These are phyloP conservation scores for Penicillium sp. DNA, from an alignment of 2,329 filamentous ascomycete species.

Conservation along the genomic window DNA sequence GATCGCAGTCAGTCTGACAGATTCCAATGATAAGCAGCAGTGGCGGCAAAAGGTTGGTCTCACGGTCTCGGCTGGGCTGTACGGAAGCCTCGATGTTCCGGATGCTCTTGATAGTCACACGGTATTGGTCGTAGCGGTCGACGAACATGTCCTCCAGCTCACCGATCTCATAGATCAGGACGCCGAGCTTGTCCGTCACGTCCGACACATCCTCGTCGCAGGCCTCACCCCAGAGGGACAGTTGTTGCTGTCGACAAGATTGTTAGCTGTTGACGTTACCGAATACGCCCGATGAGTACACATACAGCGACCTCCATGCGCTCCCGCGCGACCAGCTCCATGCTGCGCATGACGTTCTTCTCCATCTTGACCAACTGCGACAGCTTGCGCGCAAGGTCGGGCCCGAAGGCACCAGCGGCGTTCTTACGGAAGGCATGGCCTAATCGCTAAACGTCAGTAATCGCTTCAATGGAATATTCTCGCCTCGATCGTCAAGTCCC, in stretches of 20 bases:
- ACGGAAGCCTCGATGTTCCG: slow-evolving; percentile 98
- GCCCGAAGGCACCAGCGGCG: slow-evolving; percentile 56
- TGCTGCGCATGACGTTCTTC: slow-evolving; percentile 99
- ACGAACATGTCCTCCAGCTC: slow-evolving; percentile 98
- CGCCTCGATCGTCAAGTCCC: not conserved
- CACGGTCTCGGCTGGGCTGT: slow-evolving; percentile 94
- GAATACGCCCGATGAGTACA: slow-evolving; percentile 20
- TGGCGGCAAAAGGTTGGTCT: slow-evolving; percentile 37
- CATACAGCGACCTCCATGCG: slow-evolving; percentile 97
- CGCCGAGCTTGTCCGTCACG: slow-evolving; percentile 97
- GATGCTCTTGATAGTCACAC: slow-evolving; percentile 98
- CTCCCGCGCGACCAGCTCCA: slow-evolving; percentile 92
- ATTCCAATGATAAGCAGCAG: not conserved
- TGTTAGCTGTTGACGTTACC: not conserved
- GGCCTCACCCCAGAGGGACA: slow-evolving; percentile 93
- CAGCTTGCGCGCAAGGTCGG: slow-evolving; percentile 95
- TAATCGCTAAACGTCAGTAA: slow-evolving; percentile 33
- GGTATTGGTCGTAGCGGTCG: slow-evolving; percentile 98
- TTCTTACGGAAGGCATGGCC: slow-evolving; percentile 61
- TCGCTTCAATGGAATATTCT: slow-evolving; percentile 1
- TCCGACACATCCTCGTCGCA: slow-evolving; percentile 98
- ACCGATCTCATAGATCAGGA: slow-evolving; percentile 96
- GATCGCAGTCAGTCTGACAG: slow-evolving; percentile 8
- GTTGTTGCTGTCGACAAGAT: slow-evolving; percentile 71
- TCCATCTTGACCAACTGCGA: slow-evolving; percentile 99